These are phyloP conservation scores for Starmerella bombi DNA, from an alignment of 805 yeast species.

Conservation along the genomic window DNA sequence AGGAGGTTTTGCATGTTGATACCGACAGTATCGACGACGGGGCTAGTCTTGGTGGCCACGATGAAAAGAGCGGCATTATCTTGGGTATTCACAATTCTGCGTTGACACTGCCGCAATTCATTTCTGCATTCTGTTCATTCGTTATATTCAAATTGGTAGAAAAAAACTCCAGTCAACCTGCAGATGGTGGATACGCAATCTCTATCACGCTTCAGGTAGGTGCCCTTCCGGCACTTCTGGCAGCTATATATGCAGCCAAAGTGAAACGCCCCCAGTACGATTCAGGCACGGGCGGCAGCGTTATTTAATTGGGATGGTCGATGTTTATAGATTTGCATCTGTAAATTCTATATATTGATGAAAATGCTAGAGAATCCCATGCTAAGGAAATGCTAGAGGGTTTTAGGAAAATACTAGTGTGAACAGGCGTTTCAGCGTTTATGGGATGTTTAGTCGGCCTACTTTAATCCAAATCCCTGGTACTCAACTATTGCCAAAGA, in stretches of 20 bases:
- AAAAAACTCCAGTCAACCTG: conserved; percentile 15
- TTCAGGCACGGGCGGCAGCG: too few relatives aligned
- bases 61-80: conserved; percentile 28
- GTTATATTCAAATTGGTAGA: conserved; percentile 26
- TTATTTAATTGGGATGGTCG: too few relatives aligned
- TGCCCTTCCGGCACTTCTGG: conserved; percentile 26
- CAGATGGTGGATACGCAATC: conserved; percentile 29
- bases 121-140: conserved; percentile 30
- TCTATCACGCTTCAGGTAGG: conserved; percentile 30
- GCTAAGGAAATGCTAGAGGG: too few relatives aligned
- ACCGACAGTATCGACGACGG: neutral
- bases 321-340: too few relatives aligned
- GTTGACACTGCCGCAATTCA: conserved; percentile 30
- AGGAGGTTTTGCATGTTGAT: neutral
- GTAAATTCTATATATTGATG: too few relatives aligned
- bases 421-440: too few relatives aligned
- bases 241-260: conserved; percentile 24
- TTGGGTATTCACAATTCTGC: conserved; percentile 32
- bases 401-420: too few relatives aligned
- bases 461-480: conserved; percentile 75
- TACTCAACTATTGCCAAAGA: conserved; percentile 61
- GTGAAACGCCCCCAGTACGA: too few relatives aligned
- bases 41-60: conserved; percentile 6
- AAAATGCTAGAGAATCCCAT: too few relatives aligned
- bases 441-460: conserved; percentile 2